Evolutionary conservation across 768 basidiomycete species (phyloP).

Genomic region (Hysterangium stoloniferum): DNA sequence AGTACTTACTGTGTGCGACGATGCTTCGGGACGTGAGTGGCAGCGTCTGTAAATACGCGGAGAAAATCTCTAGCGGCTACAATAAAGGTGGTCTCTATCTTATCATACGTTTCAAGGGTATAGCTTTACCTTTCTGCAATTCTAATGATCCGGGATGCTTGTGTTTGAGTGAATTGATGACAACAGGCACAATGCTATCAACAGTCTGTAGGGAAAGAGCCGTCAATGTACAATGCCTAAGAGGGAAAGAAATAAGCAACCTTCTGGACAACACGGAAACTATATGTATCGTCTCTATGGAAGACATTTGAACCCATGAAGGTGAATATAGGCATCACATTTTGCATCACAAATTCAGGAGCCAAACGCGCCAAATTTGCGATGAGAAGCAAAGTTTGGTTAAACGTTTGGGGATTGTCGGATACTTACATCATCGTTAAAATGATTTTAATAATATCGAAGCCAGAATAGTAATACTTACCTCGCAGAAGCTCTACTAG

Average conservation of each 20-base stretch:
- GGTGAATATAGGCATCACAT: conserved; percentile 97
- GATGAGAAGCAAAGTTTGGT: conserved; percentile 85
- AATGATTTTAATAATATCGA: conserved; percentile 5
- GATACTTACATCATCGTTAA: conserved; percentile 43
- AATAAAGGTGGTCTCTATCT: background rate
- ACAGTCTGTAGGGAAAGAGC: conserved; percentile 54
- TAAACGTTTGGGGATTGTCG: conserved; percentile 89
- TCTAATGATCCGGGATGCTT: conserved; percentile 46
- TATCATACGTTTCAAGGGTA: background rate
- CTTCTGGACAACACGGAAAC: conserved; percentile 91
- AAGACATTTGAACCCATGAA: conserved; percentile 99
- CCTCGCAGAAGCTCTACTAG: conserved; percentile 83
- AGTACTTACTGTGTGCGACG: conserved; percentile 74
- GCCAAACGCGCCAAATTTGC: conserved; percentile 75
- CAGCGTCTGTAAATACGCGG: conserved; percentile 88
- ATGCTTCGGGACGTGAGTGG: conserved; percentile 86
- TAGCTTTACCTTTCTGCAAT: conserved; percentile 48
- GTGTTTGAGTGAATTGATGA: conserved; percentile 70
- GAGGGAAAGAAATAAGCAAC: conserved; percentile 32
- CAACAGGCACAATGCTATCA: conserved; percentile 88
- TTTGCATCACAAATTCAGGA: conserved; percentile 87
- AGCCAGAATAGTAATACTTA: conserved; percentile 24
- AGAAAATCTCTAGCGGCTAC: conserved; percentile 67
- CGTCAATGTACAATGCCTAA: background rate
- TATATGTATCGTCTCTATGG: conserved; percentile 93